Conservation (phyloP, 352 stramenopile species). For the Paralagenidium karlingii region DNA sequence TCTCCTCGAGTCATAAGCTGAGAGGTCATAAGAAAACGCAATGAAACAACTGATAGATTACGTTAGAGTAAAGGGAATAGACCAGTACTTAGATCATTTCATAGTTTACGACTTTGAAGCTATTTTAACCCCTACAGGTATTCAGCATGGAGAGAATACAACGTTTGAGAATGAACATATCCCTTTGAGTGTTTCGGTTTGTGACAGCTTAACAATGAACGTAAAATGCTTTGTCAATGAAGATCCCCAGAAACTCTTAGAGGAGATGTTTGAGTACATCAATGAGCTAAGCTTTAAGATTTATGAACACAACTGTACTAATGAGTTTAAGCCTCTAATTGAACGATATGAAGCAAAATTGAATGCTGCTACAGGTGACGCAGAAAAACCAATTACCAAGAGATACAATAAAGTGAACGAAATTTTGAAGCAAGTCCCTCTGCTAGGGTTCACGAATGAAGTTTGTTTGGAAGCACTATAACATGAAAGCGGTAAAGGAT, state of each 20-base stretch:
- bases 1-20: no score
- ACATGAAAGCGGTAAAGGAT: constrained; percentile 18
- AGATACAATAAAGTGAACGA: background rate
- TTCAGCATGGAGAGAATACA: background rate
- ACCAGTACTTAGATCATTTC: constrained; percentile 11
- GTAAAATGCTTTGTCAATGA: constrained; percentile 3
- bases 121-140: background rate
- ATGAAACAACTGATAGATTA: constrained; percentile 4
- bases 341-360: background rate
- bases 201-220: constrained; percentile 3
- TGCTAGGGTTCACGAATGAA: constrained; percentile 11
- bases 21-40: no score
- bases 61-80: constrained; percentile 6
- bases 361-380: background rate
- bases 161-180: constrained; percentile 3
- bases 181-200: constrained; percentile 2
- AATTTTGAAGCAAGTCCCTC: background rate
- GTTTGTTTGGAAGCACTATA: constrained; percentile 16
- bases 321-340: constrained; percentile 1
- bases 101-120: constrained; percentile 1
- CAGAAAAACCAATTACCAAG: no score
- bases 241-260: constrained; percentile 1
- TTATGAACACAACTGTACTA: background rate
- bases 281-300: background rate
- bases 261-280: constrained; percentile 5